phyloP scores from a whole-genome alignment of 75 land plant species.

The Picea glauca region DNA sequence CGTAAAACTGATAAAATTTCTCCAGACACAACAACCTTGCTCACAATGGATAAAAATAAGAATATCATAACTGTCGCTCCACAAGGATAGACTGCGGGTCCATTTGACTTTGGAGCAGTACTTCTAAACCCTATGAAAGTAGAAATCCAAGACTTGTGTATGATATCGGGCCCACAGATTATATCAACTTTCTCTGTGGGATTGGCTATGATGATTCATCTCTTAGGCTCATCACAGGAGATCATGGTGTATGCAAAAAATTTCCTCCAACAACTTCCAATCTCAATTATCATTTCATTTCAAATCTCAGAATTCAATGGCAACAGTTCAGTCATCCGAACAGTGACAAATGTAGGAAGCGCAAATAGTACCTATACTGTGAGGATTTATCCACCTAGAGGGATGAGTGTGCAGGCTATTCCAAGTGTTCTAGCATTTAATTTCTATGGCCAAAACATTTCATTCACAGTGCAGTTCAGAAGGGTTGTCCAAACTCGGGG shows the following conservation, averaged over 20 bases:
- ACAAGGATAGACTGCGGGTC: no score
- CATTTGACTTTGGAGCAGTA: no score
- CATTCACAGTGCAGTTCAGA: conserved; percentile 51
- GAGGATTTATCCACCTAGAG: conserved; percentile 43
- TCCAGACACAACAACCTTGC: no score
- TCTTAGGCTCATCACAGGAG: conserved; percentile 46
- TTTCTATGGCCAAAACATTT: conserved; percentile 35
- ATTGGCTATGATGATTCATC: conserved; percentile 52
- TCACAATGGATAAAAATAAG: no score
- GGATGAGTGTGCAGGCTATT: conserved; percentile 47
- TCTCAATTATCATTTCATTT: conserved; percentile 77
- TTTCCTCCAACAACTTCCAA: conserved; percentile 18
- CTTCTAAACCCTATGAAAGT: no score
- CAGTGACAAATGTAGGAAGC: conserved; percentile 81
- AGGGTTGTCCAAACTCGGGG: conserved; percentile 27
- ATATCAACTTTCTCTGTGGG: conserved; percentile 61
- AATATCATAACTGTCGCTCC: no score
- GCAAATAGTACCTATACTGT: conserved; percentile 42
- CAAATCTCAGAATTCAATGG: conserved; percentile 40
- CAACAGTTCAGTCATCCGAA: conserved; percentile 35
- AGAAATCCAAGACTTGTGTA: no score
- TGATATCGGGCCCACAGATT: no score
- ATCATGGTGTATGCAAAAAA: conserved; percentile 33
- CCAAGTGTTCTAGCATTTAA: conserved; percentile 58
- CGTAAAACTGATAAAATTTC: no score